A percentile compares a stretch with the other conserved stretches of the same genome.
phyloP scores from a whole-genome alignment of 2,329 filamentous ascomycete species.

The Aspergillus pseudoterreus region DNA sequence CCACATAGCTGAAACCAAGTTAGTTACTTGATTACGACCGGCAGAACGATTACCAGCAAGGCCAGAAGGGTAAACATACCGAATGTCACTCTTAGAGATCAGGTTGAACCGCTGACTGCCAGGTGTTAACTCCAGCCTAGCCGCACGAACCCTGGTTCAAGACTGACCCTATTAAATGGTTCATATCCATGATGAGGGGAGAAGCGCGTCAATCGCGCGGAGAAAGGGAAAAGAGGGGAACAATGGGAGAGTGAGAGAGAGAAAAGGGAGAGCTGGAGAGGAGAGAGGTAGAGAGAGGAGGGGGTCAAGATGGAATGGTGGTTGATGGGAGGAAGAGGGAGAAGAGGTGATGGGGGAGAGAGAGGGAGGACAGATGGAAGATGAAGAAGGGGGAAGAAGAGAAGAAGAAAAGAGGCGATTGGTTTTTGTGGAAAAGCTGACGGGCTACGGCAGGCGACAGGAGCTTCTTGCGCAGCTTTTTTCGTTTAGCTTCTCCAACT shows the following conservation, averaged over 20 bases:
- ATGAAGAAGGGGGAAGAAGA: slow-evolving; percentile 6
- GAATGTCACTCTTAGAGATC: slow-evolving; percentile 96
- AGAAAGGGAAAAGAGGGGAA: slow-evolving; percentile 20
- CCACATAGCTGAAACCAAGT: slow-evolving; percentile 70
- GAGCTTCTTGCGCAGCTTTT: slow-evolving; percentile 30
- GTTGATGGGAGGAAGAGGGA: slow-evolving; percentile 17
- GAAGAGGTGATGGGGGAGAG: slow-evolving; percentile 22
- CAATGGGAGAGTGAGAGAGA: slow-evolving; percentile 19
- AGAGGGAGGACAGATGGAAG: slow-evolving; percentile 25
- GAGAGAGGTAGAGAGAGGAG: slow-evolving; percentile 12
- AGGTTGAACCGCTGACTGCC: slow-evolving; percentile 85
- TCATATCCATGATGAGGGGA: slow-evolving; percentile 44
- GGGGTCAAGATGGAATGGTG: slow-evolving; percentile 3
- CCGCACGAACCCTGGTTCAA: slow-evolving; percentile 30
- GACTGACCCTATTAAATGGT: slow-evolving; percentile 48
- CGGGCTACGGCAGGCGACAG: slow-evolving; percentile 29
- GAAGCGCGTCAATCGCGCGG: slow-evolving; percentile 32
- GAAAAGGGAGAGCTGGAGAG: slow-evolving; percentile 18
- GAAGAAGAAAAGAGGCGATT: slow-evolving; percentile 4
- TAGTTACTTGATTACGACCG: slow-evolving; percentile 20
- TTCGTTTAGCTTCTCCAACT: slow-evolving; percentile 10
- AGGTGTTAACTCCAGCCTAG: slow-evolving; percentile 35
- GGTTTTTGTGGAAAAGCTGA: slow-evolving; percentile 28
- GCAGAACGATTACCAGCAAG: slow-evolving; percentile 8
- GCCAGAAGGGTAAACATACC: slow-evolving; percentile 53